These are phyloP conservation scores for Geosiphon pyriformis DNA, from an alignment of 192 early-diverging fungal genomes.

Conservation along the genomic window DNA sequence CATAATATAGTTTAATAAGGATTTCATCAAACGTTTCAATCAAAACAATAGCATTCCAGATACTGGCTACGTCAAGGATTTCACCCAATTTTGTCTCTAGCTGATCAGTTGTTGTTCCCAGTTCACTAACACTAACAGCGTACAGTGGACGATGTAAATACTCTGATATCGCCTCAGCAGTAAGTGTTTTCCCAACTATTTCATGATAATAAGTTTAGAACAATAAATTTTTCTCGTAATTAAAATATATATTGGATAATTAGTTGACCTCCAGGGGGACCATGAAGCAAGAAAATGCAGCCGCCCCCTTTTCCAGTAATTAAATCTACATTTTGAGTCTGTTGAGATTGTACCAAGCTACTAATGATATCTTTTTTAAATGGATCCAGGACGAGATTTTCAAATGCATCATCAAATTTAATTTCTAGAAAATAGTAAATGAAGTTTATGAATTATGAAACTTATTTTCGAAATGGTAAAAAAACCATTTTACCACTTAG, in stretches of 20 bases:
- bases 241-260: background rate
- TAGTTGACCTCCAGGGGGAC: slow-evolving; percentile 38
- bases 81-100: slow-evolving; percentile 46
- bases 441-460: no score
- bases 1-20: no score
- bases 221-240: background rate
- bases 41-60: slow-evolving; percentile 51
- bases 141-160: slow-evolving; percentile 48
- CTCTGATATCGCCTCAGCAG: slow-evolving; percentile 56
- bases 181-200: slow-evolving; percentile 50
- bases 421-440: no score
- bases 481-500: no score
- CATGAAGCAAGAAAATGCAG: slow-evolving; percentile 50
- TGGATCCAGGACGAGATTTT: background rate
- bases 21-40: slow-evolving; percentile 40
- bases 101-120: slow-evolving; percentile 47
- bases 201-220: background rate
- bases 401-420: slow-evolving; percentile 11
- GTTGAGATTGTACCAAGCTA: slow-evolving; percentile 9
- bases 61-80: slow-evolving; percentile 46
- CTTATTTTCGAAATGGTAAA: no score
- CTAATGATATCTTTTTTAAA: background rate
- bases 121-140: slow-evolving; percentile 57
- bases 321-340: slow-evolving; percentile 43
- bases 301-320: slow-evolving; percentile 52